Evolutionary conservation across 2,329 filamentous ascomycete species (phyloP).

Genomic region (Raffaelea deltoideospora): DNA sequence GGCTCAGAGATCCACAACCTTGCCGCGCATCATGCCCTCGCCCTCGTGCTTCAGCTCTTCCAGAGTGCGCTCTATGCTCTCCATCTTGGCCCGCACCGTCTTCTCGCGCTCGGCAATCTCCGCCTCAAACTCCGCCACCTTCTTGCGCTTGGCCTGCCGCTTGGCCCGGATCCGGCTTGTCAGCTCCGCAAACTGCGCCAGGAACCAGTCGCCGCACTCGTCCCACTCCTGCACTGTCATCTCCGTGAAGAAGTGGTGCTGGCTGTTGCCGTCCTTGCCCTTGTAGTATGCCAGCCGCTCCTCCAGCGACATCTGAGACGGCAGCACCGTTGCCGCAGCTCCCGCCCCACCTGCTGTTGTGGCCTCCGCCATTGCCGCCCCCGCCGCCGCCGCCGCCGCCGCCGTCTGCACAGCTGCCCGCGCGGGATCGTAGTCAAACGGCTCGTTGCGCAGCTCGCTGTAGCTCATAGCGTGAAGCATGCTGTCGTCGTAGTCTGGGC

Average conservation of each 20-base stretch:
- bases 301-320: slow-evolving; percentile 24
- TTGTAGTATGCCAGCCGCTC: slow-evolving; percentile 36
- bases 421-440: slow-evolving; percentile 42
- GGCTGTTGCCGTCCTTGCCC: slow-evolving; percentile 23
- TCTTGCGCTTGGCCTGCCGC: slow-evolving; percentile 31
- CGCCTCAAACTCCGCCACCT: slow-evolving; percentile 35
- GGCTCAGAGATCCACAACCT: slow-evolving; percentile 15
- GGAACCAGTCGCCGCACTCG: slow-evolving; percentile 43
- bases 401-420: slow-evolving; percentile 24
- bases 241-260: slow-evolving; percentile 33
- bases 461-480: slow-evolving; percentile 39
- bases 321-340: slow-evolving; percentile 13
- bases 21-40: slow-evolving; percentile 37
- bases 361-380: slow-evolving; percentile 15
- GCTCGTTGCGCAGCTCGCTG: slow-evolving; percentile 30
- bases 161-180: slow-evolving; percentile 31
- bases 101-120: slow-evolving; percentile 41
- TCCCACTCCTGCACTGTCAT: slow-evolving; percentile 45
- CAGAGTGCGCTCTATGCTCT: slow-evolving; percentile 39
- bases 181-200: slow-evolving; percentile 35
- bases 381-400: slow-evolving; percentile 15
- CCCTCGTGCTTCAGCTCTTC: slow-evolving; percentile 40
- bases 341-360: no score
- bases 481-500: slow-evolving; percentile 41
- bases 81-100: slow-evolving; percentile 34